Evolutionary conservation across 768 basidiomycete genomes (phyloP), one percentile per base, ranked within the genome.

Genomic region (Fistulinella prunicolor): DNA sequence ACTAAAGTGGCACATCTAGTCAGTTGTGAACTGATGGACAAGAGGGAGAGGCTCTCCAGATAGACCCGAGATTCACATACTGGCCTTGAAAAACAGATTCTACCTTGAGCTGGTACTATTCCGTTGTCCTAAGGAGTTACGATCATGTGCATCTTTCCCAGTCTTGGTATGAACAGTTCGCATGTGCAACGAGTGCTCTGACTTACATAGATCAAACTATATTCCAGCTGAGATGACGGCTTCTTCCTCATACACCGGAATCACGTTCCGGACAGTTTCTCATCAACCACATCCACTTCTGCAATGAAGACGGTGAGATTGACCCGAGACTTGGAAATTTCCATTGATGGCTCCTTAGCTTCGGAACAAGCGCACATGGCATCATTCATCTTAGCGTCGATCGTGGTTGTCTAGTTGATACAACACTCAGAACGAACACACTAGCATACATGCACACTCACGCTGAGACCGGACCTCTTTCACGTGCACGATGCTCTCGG

Each of bases 201-300:
- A 38, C 57, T 9, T n/a, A 62, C 60, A 71, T 90, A 98, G 34
- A 99, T 91, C 12, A 99, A 74, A 55, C 88, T 82, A 46, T 89
- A 87, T 46, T 76, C 82, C 62, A 94, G 78, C 43, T 73, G 78
- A 5, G 69, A 70, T 0, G 95, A 95, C 0, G 91, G 88, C 45
- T 89, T 85, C 74, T 99, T 99, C 78, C 97, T 97, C 12, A 94
- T 99, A 1, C 92, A 89, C 49, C 95, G 76, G 50, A 87, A 78
- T 29, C 98, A 71, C 64, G 96, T 95, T 9, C 72, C 65, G 2
- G 79, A 73, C 40, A 87, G 70, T 60, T 85, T 88, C 65, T 79
- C 76, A 51, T 81, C 81, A 14, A 89, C 64, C 38, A 90, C 84
- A 38, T 76, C 75, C 14, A 89, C 77, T 13, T 62, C 60, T 4